These are phyloP conservation scores for Eutrema yunnanense DNA, from an alignment of 345 rosid species.

Conservation along the genomic window DNA sequence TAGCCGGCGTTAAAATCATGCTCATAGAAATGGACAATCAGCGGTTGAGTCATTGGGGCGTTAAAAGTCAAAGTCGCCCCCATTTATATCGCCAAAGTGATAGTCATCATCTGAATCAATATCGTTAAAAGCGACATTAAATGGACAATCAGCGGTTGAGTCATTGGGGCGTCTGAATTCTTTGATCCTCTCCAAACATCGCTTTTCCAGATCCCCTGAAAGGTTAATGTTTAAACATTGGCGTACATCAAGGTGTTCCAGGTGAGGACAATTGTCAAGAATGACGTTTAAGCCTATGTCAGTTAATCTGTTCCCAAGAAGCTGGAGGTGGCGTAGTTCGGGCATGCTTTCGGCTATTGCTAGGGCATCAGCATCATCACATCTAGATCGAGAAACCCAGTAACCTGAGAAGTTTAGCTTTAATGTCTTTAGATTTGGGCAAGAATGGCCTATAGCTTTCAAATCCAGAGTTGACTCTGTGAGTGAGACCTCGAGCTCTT, in stretches of 20 bases:
- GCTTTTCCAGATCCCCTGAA: neutral
- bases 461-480: neutral
- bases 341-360: neutral
- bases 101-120: no score
- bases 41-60: no score
- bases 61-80: no score
- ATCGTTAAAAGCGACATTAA: neutral
- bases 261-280: neutral
- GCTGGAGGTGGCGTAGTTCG: neutral
- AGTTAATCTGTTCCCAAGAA: neutral
- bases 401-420: neutral
- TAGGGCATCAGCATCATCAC: neutral
- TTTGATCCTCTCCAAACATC: neutral
- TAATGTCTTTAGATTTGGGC: conserved; percentile 5
- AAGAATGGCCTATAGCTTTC: conserved; percentile 5
- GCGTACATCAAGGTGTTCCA: neutral
- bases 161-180: neutral
- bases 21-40: no score
- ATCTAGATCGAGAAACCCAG: no score
- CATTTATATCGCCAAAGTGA: no score
- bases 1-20: no score
- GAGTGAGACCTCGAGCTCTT: conserved; percentile 48
- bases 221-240: neutral
- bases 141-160: neutral
- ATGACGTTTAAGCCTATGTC: neutral